Percentiles rank a stretch among this genome's conserved stretches.
These are phyloP conservation scores for Epichloe sylvatica DNA, from an alignment of 2,329 filamentous ascomycete species.

Conservation along the genomic window DNA sequence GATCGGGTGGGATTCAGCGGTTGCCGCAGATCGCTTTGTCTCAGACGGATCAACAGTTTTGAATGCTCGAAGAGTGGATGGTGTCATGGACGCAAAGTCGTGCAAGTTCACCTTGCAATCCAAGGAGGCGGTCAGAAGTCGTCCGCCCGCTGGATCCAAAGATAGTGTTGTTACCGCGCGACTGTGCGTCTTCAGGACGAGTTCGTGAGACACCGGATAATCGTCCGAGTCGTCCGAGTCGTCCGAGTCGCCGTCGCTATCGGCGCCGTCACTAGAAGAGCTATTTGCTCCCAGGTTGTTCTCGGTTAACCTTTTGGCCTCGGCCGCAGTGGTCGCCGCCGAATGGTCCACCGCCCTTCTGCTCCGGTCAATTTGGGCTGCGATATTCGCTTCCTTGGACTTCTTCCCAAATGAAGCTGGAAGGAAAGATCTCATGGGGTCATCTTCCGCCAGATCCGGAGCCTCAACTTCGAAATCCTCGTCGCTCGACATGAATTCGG, in stretches of 20 bases:
- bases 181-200: conserved; percentile 85
- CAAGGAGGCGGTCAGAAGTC: conserved; percentile 78
- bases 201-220: conserved; percentile 83
- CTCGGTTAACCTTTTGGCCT: conserved; percentile 6
- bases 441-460: conserved; percentile 43
- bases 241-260: conserved; percentile 14
- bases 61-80: conserved; percentile 86
- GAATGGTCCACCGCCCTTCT: conserved; percentile 37
- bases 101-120: conserved; percentile 88
- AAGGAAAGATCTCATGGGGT: conserved; percentile 62
- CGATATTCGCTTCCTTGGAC: conserved; percentile 56
- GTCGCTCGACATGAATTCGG: conserved; percentile 39
- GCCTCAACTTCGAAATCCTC: conserved; percentile 44
- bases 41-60: conserved; percentile 78
- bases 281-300: conserved; percentile 7
- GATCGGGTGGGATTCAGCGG: conserved; percentile 73
- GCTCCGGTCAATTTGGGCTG: conserved; percentile 67
- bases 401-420: conserved; percentile 79
- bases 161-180: conserved; percentile 72
- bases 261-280: conserved; percentile 8
- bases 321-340: neutral
- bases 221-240: conserved; percentile 50
- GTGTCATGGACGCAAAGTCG: conserved; percentile 91
- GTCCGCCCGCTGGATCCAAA: conserved; percentile 70
- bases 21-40: conserved; percentile 52